Percentiles rank a stretch among this genome's conserved stretches.
Evolutionary conservation across 2,329 filamentous ascomycete species (phyloP).

Genomic region (Cercospora nicotianae): DNA sequence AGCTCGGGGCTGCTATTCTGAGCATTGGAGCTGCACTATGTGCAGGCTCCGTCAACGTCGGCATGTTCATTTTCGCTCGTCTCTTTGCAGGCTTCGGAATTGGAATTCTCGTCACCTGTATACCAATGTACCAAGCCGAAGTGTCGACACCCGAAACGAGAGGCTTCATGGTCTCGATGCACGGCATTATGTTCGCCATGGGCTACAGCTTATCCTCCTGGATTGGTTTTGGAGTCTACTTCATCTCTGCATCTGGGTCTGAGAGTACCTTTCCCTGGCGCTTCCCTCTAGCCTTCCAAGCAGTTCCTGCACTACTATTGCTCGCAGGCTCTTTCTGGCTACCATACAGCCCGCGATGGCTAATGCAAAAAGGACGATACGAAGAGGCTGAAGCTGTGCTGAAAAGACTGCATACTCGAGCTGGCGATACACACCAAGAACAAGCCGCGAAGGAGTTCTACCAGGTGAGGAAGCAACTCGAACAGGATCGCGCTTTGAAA

Average conservation of each 20-base stretch:
- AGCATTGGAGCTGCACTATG: conserved; percentile 46
- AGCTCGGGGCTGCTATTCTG: conserved; percentile 41
- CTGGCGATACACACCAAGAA: conserved; percentile 42
- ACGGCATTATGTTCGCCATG: conserved; percentile 46
- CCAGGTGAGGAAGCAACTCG: conserved; percentile 48
- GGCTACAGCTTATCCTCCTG: conserved; percentile 45
- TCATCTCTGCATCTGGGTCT: conserved; percentile 33
- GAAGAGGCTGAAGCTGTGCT: conserved; percentile 43
- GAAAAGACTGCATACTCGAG: conserved; percentile 47
- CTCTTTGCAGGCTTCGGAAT: conserved; percentile 43
- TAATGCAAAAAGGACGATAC: conserved; percentile 27
- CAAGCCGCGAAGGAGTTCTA: conserved; percentile 45
- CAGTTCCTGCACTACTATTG: conserved; percentile 43
- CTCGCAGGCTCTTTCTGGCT: conserved; percentile 43
- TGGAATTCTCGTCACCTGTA: conserved; percentile 37
- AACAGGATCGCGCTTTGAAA: conserved; percentile 41
- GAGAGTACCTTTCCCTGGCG: conserved; percentile 47
- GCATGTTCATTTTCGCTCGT: conserved; percentile 45
- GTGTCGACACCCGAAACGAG: conserved; percentile 43
- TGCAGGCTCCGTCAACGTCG: conserved; percentile 40
- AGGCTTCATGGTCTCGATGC: conserved; percentile 45
- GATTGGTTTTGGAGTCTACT: conserved; percentile 46
- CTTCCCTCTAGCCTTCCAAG: conserved; percentile 49
- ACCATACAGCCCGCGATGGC: conserved; percentile 34
- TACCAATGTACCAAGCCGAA: conserved; percentile 43